A percentile compares a stretch with the other conserved stretches of the same genome.
phyloP scores from a whole-genome alignment of 192 early-diverging fungal species.

The Podila clonocystis region DNA sequence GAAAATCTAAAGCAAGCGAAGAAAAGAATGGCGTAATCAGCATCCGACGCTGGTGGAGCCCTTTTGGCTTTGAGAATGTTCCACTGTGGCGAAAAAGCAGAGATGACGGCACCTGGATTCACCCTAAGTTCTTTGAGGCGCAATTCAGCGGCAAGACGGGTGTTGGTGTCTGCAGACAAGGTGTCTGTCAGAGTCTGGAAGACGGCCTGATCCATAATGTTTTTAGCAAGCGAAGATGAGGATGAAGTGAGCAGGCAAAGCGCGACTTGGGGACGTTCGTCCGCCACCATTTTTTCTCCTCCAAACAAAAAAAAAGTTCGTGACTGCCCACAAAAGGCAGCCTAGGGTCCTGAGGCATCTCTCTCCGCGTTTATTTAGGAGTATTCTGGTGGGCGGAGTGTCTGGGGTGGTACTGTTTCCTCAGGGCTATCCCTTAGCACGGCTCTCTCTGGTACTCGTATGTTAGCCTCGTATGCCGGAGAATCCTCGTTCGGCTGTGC shows the following conservation, averaged over 20 bases:
- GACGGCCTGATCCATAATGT: conserved; percentile 76
- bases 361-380: neutral
- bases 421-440: too few species aligned
- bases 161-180: conserved; percentile 71
- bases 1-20: conserved; percentile 61
- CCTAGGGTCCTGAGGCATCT: too few species aligned
- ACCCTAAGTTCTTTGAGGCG: conserved; percentile 72
- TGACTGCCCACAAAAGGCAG: too few species aligned
- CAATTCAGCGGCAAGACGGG: conserved; percentile 73
- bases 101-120: conserved; percentile 61
- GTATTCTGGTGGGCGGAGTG: too few species aligned
- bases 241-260: neutral
- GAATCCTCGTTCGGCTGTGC: neutral
- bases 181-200: conserved; percentile 77
- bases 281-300: neutral
- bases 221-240: neutral
- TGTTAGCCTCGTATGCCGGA: neutral
- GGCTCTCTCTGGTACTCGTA: too few species aligned
- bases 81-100: too few species aligned
- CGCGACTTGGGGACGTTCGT: neutral
- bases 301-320: conserved; percentile 6
- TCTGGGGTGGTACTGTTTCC: neutral
- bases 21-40: neutral
- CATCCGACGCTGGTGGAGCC: neutral
- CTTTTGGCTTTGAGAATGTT: neutral